phyloP scores from a whole-genome alignment of 192 early-diverging fungal genomes.

The Coemansia sp. region DNA sequence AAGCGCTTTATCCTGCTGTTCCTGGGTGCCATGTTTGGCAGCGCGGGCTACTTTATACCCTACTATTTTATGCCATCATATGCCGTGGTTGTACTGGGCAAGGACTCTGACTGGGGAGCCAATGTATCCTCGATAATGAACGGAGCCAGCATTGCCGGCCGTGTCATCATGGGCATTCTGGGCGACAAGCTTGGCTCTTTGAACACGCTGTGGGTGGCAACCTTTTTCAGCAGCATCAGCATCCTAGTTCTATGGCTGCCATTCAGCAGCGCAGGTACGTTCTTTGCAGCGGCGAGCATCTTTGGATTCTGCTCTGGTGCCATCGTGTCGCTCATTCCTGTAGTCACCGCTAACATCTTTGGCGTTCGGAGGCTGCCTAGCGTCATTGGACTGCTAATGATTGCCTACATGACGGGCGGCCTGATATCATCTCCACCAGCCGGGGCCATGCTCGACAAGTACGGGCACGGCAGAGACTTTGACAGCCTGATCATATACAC shows the following conservation, averaged over 20 bases:
- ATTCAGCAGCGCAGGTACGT: constrained; percentile 20
- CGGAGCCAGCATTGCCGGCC: constrained; percentile 25
- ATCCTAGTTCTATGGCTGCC: constrained; percentile 42
- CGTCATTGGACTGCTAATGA: constrained; percentile 35
- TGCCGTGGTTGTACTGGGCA: constrained; percentile 11
- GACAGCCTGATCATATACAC: constrained; percentile 31
- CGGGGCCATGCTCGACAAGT: constrained; percentile 30
- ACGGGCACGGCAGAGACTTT: constrained; percentile 21
- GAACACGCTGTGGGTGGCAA: constrained; percentile 21
- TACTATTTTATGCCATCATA: constrained; percentile 30
- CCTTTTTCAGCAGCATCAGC: constrained; percentile 19
- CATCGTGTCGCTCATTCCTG: constrained; percentile 37
- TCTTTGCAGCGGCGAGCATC: constrained; percentile 21
- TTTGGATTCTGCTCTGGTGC: constrained; percentile 42
- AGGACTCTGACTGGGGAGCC: constrained; percentile 23
- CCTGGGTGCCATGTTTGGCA: constrained; percentile 10
- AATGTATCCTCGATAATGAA: constrained; percentile 44
- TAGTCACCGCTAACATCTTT: constrained; percentile 37
- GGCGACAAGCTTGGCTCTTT: constrained; percentile 27
- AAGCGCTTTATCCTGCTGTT: constrained; percentile 24
- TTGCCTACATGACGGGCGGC: constrained; percentile 21
- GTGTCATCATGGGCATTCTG: constrained; percentile 24
- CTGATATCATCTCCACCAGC: constrained; percentile 37
- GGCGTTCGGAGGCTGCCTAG: constrained; percentile 32
- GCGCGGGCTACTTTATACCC: constrained; percentile 16